Evolutionary conservation across 345 rosid species (phyloP).

Genomic region (Populus euphratica): DNA sequence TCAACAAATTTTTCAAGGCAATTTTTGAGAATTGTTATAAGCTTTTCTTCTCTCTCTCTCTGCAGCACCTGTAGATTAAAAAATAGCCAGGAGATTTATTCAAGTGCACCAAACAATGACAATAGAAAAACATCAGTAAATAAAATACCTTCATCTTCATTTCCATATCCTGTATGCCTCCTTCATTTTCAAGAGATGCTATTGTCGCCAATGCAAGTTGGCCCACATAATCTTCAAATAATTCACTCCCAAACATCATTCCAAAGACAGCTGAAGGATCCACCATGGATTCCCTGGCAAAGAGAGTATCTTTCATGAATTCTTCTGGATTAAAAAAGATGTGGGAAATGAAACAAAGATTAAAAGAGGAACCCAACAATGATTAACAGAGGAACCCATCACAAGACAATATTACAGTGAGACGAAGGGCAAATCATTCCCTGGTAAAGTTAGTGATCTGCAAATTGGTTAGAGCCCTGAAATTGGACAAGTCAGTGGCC

Average conservation of each 20-base stretch:
- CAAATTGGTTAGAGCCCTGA: not conserved
- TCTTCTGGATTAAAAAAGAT: not conserved
- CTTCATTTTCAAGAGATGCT: constrained; percentile 53
- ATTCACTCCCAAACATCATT: constrained; percentile 86
- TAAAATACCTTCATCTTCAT: constrained; percentile 54
- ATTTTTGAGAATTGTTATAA: constrained; percentile 54
- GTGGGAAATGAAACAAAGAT: not conserved
- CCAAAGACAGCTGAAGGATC: constrained; percentile 93
- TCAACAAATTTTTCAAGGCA: constrained; percentile 70
- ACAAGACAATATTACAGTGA: not conserved
- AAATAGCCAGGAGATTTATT: not conserved
- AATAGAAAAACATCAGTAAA: not conserved
- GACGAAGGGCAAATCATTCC: not conserved
- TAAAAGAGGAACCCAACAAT: not conserved
- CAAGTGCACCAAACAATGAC: not conserved
- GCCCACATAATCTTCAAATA: constrained; percentile 87
- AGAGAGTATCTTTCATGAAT: constrained; percentile 1
- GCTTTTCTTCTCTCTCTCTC: constrained; percentile 72
- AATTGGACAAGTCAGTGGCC: not conserved
- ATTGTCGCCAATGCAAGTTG: constrained; percentile 76
- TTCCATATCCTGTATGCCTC: constrained; percentile 48
- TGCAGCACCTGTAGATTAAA: constrained; percentile 52
- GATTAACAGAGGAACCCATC: not conserved
- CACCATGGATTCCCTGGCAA: constrained; percentile 71
- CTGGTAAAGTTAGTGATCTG: not conserved